phyloP scores from a whole-genome alignment of 2,329 filamentous ascomycete genomes.

The Venturia asperata region DNA sequence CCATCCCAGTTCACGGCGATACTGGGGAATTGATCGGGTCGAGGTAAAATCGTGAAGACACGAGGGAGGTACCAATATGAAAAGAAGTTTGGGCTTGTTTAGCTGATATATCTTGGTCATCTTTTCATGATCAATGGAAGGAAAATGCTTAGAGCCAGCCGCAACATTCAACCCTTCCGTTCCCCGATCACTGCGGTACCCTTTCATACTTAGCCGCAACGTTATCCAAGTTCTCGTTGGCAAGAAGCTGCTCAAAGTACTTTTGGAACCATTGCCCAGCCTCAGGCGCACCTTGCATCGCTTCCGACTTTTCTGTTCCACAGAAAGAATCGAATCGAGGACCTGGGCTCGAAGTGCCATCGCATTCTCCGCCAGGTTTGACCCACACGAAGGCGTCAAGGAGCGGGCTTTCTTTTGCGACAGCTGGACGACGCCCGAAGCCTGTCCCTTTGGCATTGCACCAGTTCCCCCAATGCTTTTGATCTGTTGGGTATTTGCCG shows the following conservation, averaged over 20 bases:
- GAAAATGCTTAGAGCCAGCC: background rate
- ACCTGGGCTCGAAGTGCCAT: conserved; percentile 41
- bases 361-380: conserved; percentile 56
- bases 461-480: conserved; percentile 57
- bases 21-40: background rate
- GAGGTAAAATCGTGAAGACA: background rate
- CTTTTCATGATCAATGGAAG: no score
- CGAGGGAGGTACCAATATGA: background rate
- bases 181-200: background rate
- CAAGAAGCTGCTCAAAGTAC: conserved; percentile 32
- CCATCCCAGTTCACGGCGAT: background rate
- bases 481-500: conserved; percentile 52
- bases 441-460: conserved; percentile 59
- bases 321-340: conserved; percentile 50
- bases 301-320: conserved; percentile 38
- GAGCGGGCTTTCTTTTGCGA: conserved; percentile 52
- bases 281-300: conserved; percentile 59
- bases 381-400: conserved; percentile 64
- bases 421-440: conserved; percentile 56
- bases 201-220: background rate
- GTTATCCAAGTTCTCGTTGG: conserved; percentile 30
- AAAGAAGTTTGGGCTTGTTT: background rate
- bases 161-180: background rate
- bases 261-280: conserved; percentile 61
- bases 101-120: background rate